Percentiles rank a stretch among this genome's conserved stretches.
These are phyloP conservation scores for Candida michaelii DNA, from an alignment of 805 yeast genomes.

Conservation along the genomic window DNA sequence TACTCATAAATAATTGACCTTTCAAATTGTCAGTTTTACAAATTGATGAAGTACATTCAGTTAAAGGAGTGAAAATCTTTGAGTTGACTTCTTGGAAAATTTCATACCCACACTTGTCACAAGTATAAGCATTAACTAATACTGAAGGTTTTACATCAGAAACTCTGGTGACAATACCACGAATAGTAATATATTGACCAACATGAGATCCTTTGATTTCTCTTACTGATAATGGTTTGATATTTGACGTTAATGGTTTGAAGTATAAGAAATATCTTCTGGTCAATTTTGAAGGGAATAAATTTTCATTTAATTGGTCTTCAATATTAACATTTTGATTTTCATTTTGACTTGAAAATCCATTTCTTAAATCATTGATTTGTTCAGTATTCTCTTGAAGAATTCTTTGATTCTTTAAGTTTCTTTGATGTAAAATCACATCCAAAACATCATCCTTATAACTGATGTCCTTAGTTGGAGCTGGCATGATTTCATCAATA, in stretches of 20 bases:
- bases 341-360: conserved; percentile 24
- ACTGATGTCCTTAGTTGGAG: conserved; percentile 75
- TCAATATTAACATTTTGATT: conserved; percentile 11
- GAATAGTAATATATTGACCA: conserved; percentile 84
- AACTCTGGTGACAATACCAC: conserved; percentile 94
- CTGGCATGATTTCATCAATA: conserved; percentile 82
- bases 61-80: conserved; percentile 80
- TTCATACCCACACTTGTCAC: conserved; percentile 97
- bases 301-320: conserved; percentile 33
- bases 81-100: conserved; percentile 92
- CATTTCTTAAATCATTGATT: conserved; percentile 42
- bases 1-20: conserved; percentile 88
- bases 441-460: conserved; percentile 90
- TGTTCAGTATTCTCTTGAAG: conserved; percentile 69
- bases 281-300: conserved; percentile 83
- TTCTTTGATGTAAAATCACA: conserved; percentile 88
- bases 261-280: conserved; percentile 87
- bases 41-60: conserved; percentile 79
- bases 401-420: conserved; percentile 72
- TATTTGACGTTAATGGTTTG: conserved; percentile 62
- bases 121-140: conserved; percentile 89
- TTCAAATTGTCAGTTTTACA: conserved; percentile 77
- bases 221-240: conserved; percentile 79
- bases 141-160: conserved; percentile 95
- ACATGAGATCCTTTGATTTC: conserved; percentile 80